Percentiles rank a stretch among this genome's conserved stretches.
phyloP scores from a whole-genome alignment of 306 rosid genomes.

The Psophocarpus tetragonolobus region DNA sequence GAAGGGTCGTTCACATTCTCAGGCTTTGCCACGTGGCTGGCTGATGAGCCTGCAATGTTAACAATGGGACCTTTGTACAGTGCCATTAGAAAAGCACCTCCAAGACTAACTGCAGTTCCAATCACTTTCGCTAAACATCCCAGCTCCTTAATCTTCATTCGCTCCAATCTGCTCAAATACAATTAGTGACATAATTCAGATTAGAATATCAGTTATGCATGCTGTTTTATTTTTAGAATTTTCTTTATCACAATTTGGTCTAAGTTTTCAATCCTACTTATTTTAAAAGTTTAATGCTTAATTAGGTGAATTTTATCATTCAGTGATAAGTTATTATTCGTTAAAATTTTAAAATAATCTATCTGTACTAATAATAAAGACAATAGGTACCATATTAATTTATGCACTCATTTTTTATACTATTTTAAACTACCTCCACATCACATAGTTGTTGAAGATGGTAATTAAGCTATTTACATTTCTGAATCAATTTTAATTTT shows the following conservation, averaged over 20 bases:
- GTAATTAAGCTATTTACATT: too few species aligned
- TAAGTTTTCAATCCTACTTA: too few species aligned
- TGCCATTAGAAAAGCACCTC: slow-evolving; percentile 81
- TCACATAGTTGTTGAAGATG: too few species aligned
- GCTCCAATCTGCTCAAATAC: slow-evolving; percentile 46
- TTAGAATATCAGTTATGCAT: neutral
- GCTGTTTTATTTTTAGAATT: neutral
- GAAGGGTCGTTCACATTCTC: slow-evolving; percentile 40
- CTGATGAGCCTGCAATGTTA: slow-evolving; percentile 20
- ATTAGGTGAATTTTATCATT: too few species aligned
- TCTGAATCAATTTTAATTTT: too few species aligned
- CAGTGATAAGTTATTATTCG: too few species aligned
- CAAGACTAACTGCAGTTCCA: slow-evolving; percentile 63
- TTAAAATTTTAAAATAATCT: too few species aligned
- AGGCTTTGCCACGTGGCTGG: neutral
- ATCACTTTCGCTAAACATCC: slow-evolving; percentile 65
- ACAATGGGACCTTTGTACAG: slow-evolving; percentile 73
- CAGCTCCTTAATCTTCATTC: slow-evolving; percentile 49
- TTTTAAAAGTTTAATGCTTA: too few species aligned
- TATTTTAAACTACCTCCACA: too few species aligned
- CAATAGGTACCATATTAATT: too few species aligned
- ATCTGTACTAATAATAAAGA: too few species aligned
- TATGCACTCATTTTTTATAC: too few species aligned
- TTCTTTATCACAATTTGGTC: neutral
- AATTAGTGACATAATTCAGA: neutral